Evolutionary conservation across 2,329 filamentous ascomycete species (phyloP).

Genomic region (Talaromyces sp.): DNA sequence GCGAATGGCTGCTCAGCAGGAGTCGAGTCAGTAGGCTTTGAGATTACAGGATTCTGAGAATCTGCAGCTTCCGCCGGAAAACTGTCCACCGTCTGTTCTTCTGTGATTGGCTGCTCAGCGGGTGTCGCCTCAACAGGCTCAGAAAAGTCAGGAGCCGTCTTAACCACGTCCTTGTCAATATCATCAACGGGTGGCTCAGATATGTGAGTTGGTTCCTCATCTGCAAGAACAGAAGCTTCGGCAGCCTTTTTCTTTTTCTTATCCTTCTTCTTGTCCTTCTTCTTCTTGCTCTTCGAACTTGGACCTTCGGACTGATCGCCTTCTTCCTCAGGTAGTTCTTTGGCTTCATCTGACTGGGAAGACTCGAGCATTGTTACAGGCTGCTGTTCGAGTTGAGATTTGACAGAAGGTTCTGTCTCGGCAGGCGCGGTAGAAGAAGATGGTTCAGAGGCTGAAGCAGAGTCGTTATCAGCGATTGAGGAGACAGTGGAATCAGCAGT

Average conservation of each 20-base stretch:
- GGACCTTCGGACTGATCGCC: constrained; percentile 1
- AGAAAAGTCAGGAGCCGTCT: not conserved
- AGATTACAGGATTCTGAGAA: not conserved
- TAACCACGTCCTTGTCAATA: not conserved
- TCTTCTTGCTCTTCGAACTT: constrained; percentile 28
- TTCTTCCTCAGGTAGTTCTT: not conserved
- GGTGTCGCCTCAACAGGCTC: not conserved
- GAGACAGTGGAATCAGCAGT: not conserved
- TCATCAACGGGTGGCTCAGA: not conserved
- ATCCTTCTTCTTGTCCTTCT: constrained; percentile 38
- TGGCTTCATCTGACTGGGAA: not conserved
- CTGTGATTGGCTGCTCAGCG: not conserved
- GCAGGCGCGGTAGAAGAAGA: not conserved
- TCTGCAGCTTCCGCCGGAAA: not conserved
- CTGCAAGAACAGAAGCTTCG: constrained; percentile 21
- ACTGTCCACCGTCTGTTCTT: not conserved
- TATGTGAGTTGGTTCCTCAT: constrained; percentile 20
- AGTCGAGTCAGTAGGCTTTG: not conserved
- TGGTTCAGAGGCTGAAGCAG: not conserved
- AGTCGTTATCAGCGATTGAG: not conserved
- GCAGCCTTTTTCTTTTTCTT: constrained; percentile 18
- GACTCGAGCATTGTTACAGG: not conserved
- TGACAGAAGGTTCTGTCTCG: not conserved
- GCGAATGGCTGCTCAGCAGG: not conserved
- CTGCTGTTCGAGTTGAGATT: not conserved